Evolutionary conservation across 2,329 filamentous ascomycete genomes (phyloP), one percentile per base, ranked within the genome.

Genomic region (Ophiognomonia clavigignenti-juglandacearum): DNA sequence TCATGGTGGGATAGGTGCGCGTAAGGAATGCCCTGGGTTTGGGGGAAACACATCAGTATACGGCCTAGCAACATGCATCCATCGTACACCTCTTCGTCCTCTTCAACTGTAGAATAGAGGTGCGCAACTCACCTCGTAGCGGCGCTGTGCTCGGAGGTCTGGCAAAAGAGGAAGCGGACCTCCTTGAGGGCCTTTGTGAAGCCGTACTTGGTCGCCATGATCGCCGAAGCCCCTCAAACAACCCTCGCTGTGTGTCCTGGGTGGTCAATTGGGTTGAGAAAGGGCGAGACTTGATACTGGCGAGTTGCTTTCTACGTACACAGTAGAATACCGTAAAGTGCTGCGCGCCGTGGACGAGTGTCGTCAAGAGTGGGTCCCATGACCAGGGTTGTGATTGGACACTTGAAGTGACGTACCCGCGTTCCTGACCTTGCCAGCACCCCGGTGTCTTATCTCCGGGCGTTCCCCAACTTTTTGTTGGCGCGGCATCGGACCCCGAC

Each of bases 101-200:
- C n/a, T n/a, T n/a, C n/a, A n/a, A n/a, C n/a, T n/a, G n/a, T n/a
- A n/a, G n/a, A n/a, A n/a, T n/a, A n/a, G n/a, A n/a, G n/a, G n/a
- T n/a, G n/a, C n/a, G n/a, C n/a, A n/a, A 69, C 77, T 63, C 75
- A 95, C 93, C 93, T 84, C 55, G 88, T 85, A 54, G 88, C 84
- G 61, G 88, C 86, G 75, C 92, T 96, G 65, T 89, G 84, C 66
- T 95, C 86, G 56, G 86, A 88, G 44, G 88, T 91, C 73, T 97
- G 92, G 77, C 93, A 97, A 74, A 97, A 92, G 61, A 95, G 79
- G 74, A 98, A 98, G 66, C 93, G 87, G 66, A 98, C 79, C 78
- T 98, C 93, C 78, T 90, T 95, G 67, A 98, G 78, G 57, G 82
- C 75, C 69, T 89, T 86, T 58, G 82, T 80, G 73, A 98, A 98